Percentiles rank a stretch among this genome's conserved stretches.
These are phyloP conservation scores for Alisma plantagoaquatica DNA, from an alignment of 106 monocot genomes.

Conservation along the genomic window DNA sequence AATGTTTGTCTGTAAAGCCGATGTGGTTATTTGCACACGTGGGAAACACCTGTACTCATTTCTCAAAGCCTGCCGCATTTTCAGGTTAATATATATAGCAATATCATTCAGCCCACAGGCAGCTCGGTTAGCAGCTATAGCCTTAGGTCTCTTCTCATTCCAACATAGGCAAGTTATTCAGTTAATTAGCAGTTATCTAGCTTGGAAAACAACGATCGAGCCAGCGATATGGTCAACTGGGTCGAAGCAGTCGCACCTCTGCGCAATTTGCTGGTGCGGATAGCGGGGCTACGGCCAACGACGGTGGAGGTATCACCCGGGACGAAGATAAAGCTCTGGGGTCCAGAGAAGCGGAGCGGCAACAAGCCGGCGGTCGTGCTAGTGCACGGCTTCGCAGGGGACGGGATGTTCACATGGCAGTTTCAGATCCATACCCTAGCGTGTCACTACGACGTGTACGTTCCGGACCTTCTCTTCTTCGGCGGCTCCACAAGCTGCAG, in stretches of 20 bases:
- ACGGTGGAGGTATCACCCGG: conserved; percentile 58
- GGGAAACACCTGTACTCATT: too few relatives aligned
- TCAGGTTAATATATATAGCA: too few relatives aligned
- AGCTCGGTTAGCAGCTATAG: too few relatives aligned
- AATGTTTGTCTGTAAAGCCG: too few relatives aligned
- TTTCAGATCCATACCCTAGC: conserved; percentile 46
- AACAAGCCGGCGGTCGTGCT: conserved; percentile 67
- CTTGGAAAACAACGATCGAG: too few relatives aligned
- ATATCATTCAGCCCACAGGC: too few relatives aligned
- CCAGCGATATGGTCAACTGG: conserved; percentile 79
- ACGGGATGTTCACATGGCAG: conserved; percentile 85
- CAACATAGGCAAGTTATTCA: too few relatives aligned
- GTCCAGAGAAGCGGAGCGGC: conserved; percentile 36
- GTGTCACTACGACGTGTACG: conserved; percentile 49
- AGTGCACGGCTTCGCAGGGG: conserved; percentile 83
- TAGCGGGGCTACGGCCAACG: conserved; percentile 49
- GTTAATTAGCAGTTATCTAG: too few relatives aligned
- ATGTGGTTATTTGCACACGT: too few relatives aligned
- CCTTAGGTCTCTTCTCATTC: too few relatives aligned
- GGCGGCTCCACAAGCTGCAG: conserved; percentile 36
- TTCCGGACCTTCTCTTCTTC: conserved; percentile 90
- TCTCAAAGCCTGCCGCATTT: too few relatives aligned
- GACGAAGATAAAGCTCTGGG: conserved; percentile 68
- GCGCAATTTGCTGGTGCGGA: conserved; percentile 41
- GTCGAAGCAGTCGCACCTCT: conserved; percentile 61